Evolutionary conservation across 2,329 filamentous ascomycete genomes (phyloP).

Genomic region (Keithomyces neogunnii): DNA sequence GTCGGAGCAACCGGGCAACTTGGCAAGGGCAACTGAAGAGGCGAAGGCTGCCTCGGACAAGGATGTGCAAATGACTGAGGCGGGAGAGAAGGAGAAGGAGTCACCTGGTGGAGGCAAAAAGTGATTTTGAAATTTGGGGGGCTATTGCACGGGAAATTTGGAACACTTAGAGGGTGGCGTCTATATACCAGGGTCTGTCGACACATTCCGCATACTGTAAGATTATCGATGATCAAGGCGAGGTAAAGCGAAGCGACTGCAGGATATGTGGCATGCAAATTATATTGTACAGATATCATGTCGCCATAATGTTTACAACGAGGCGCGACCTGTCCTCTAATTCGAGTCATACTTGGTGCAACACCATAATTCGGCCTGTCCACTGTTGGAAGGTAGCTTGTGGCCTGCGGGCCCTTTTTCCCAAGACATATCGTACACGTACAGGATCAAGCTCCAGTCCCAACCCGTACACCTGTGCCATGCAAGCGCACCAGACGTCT

Average conservation of each 20-base stretch:
- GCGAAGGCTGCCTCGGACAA: constrained; percentile 10
- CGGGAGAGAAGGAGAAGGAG: constrained; percentile 3
- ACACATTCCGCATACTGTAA: neutral
- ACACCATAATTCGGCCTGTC: neutral
- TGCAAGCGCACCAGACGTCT: too few relatives aligned
- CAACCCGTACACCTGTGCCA: constrained; percentile 4
- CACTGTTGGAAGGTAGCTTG: too few relatives aligned
- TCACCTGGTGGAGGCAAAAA: constrained; percentile 7
- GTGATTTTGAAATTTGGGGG: constrained; percentile 1
- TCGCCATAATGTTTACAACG: neutral
- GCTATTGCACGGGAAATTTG: neutral
- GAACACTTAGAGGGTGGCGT: neutral
- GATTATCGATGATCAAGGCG: neutral
- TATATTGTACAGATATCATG: neutral
- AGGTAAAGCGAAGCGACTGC: neutral
- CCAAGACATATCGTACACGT: neutral
- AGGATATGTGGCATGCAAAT: constrained; percentile 1
- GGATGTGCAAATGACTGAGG: constrained; percentile 25
- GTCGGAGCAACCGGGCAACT: constrained; percentile 5
- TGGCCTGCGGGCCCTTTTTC: neutral
- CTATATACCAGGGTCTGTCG: neutral
- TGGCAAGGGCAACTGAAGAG: constrained; percentile 6
- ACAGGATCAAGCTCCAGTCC: neutral
- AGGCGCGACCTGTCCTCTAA: neutral
- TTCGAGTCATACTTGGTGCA: neutral